Base-by-base conservation (phyloP, 2,329 filamentous ascomycete species). In the Cercospora berteroae region DNA sequence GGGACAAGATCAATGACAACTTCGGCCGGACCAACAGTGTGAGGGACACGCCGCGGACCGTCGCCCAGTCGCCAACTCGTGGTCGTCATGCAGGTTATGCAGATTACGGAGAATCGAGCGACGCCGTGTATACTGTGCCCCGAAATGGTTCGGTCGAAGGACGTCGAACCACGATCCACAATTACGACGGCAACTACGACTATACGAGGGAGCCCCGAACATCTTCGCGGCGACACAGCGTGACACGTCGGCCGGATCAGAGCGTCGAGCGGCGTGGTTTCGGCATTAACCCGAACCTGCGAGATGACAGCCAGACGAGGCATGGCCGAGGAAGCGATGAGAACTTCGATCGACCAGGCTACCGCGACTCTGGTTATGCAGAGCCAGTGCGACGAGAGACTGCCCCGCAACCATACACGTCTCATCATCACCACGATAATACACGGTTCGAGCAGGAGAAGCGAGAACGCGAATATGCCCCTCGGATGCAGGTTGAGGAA, bases 1-100 rank as follows among this genome's bases (percentile, higher is more conserved):
- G 93, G 70, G 90, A 92, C 72, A 90, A 87, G 78, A 86, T 91
- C 70, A 86, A 86, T 71, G 81, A 85, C 66, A 74, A 73, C 16
- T 64, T 78, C 6, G 76, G 82, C 29, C 79, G 84, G 5, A 78
- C 79, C 0, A 77, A 79, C 52, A 82, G 83, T 60, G 80, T 83
- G 74, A 81, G 85, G 16, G 78, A 84, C 13, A 56, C 60, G 39
- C 63, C 69, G 64, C 71, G 63, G 20, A 55, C 62, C 27, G 70
- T 73, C 50, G 71, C 71, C 25, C 71, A 72, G 57, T 74, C 76
- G 39, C 76, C 74, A 8, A 74, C 69, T 18, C 70, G 75, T 63
- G 70, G 71, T 6, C 61, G 74, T n/a, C 61, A 63, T 42, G 61
- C 61, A 56, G 60, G 59, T 29, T 74, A 75, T 58, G 71, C 65